Evolutionary conservation across 2,329 filamentous ascomycete genomes (phyloP), one percentile per base, ranked within the genome.

Genomic region (Ophiostoma himal-ulmi): DNA sequence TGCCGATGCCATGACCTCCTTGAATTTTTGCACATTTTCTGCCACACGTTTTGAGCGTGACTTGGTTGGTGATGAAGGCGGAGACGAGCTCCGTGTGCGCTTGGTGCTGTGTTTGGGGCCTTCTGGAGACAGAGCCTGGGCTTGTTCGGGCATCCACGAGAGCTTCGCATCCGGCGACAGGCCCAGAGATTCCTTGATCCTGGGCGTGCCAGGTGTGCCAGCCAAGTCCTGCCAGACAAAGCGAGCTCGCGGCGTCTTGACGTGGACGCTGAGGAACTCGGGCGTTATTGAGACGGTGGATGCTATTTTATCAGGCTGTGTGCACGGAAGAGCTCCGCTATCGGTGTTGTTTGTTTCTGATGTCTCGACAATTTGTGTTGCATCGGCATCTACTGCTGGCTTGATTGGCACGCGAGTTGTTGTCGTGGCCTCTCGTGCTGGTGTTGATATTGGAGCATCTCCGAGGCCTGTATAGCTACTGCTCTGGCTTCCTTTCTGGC

Each of bases 41-140:
- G 83, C 76, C 7, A 83, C 81, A 0, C 81, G 80, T 36, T 77
- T 78, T 6, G 79, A 75, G 68, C 81, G 83, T 17, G 84, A 80
- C 20, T 79, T 72, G 66, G 85, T 83, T 0, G 91, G 90, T 1
- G 91, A 93, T 5, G 88, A 89, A 1, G 84, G 80, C 0, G 91
- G 91, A 0, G 91, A 93, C 14, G 91, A 92, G 79, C 90, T 93
- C 74, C 88, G 85, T 20, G 89, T 88, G 70, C 91, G 85, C 78
- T 93, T 94, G 74, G 83, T 86, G 72, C 83, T 82, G 75, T 79
- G 83, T 72, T 82, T 85, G 74, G 75, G 80, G 17, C 60, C 62
- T 22, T 65, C 62, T 17, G 62, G 62, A 4, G 62, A 65, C 17
- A 84, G 72, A 77, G 81, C 74, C 13, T 75, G 78, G 73, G 82